Conservation (phyloP, 257 asterid genomes). For the Henckelia pumila region DNA sequence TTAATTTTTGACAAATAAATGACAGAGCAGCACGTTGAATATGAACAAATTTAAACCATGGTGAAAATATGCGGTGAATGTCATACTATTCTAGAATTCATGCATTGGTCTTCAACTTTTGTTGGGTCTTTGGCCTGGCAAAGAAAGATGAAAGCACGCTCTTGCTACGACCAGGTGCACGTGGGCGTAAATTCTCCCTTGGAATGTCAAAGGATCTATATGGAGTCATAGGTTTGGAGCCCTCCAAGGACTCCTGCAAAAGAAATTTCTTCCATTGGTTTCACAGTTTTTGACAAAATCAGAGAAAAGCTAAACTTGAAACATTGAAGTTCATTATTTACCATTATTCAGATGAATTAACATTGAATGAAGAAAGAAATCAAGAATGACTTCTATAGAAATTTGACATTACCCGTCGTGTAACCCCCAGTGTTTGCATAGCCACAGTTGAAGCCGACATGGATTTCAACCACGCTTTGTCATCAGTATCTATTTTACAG, state of each 20-base stretch:
- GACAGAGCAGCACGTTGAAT: not conserved
- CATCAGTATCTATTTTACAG: conserved; percentile 45
- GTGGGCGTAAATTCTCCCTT: conserved; percentile 39
- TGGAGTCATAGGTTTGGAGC: conserved; percentile 49
- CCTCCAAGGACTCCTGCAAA: conserved; percentile 56
- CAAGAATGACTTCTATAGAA: conserved; percentile 15
- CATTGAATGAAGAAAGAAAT: conserved; percentile 19
- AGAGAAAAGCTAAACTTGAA: not conserved
- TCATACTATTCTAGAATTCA: not conserved
- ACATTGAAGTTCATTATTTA: not conserved
- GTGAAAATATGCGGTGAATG: not conserved
- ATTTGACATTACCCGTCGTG: conserved; percentile 52
- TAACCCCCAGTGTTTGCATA: conserved; percentile 67
- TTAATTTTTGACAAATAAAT: not conserved
- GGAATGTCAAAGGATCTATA: conserved; percentile 52
- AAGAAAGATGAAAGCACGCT: conserved; percentile 71
- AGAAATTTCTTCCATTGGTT: not conserved
- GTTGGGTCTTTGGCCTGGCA: conserved; percentile 7
- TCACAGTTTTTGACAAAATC: conserved; percentile 2
- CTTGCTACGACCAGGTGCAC: conserved; percentile 57
- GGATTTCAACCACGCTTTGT: conserved; percentile 45
- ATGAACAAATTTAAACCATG: not conserved
- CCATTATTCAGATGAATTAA: conserved; percentile 6
- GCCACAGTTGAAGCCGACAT: conserved; percentile 64
- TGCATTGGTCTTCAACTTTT: not conserved